Evolutionary conservation across 2,329 filamentous ascomycete genomes (phyloP), one percentile per base, ranked within the genome.

Genomic region (Aspergillus sclerotialis): DNA sequence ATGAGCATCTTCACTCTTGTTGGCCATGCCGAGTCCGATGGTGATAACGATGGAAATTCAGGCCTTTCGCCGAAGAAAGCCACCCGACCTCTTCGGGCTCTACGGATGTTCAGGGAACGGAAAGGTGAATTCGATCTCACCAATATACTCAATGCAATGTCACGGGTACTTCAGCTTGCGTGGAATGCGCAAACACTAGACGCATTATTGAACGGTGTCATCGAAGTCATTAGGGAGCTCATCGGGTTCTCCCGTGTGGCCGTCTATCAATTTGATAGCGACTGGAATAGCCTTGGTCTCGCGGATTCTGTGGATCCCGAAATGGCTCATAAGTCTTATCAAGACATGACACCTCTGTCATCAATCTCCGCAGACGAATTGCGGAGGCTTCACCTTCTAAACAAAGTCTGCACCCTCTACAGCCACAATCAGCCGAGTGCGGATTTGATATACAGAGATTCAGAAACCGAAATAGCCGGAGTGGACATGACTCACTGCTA

Each of bases 211-310:
- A 88, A 89, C 48, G 76, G 89, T 10, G 58, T 90, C 6, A 82
- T 90, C 0, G 84, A 84, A 1, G 84, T 90, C 8, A 74, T 93
- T 28, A 90, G 89, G 51, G 84, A 92, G 50, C 55, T 94, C 32
- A 89, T 84, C 0, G 83, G 85, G 0, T 93, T 93, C 45, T 84
- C 93, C 53, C 81, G 87, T 15, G 84, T 92, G 37, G 93, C 93
- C 82, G 74, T 94, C 3, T 94, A 93, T 48, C 86, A 93, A 58
- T 93, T 94, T 44, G 86, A 94, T 55, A 67, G 78, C 2, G 59
- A 70, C 1, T 89, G 81, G 67, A 93, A 92, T 48, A 87, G 86
- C n/a, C 79, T 83, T 36, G 86, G 93, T 1, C 84, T 93, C 6
- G 87, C 85, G 1, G 88, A 94, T 57, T 67, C 90, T 5, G 80